A percentile compares a stretch with the other conserved stretches of the same genome.
These are phyloP conservation scores for Trichoderma asperelloides DNA, from an alignment of 495 filamentous ascomycete genomes.

Conservation along the genomic window DNA sequence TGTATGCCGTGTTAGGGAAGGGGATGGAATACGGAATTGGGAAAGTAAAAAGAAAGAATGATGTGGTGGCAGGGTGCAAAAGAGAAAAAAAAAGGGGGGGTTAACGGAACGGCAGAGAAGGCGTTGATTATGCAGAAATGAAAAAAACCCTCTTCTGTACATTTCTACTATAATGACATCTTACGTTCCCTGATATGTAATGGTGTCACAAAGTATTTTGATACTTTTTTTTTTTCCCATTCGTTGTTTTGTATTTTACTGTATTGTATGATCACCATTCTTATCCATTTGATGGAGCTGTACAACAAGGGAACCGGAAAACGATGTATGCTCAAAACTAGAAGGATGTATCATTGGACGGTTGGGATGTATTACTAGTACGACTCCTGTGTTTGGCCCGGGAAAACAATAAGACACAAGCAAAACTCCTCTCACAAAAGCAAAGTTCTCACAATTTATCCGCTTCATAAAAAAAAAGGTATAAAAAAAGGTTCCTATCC, in stretches of 20 bases:
- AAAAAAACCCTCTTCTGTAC: not conserved
- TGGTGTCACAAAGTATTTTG: not conserved
- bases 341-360: not conserved
- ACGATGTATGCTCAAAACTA: not conserved
- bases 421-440: not conserved
- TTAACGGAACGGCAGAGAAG: not conserved
- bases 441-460: not conserved
- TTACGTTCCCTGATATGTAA: not conserved
- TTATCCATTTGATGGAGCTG: not conserved
- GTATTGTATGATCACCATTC: not conserved
- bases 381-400: not conserved
- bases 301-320: not conserved
- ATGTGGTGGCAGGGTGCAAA: not conserved
- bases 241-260: not conserved
- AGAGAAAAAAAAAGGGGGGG: not conserved
- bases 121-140: conserved; percentile 2
- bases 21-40: not conserved
- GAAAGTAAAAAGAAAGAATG: not conserved
- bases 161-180: conserved; percentile 1
- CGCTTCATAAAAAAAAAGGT: not conserved
- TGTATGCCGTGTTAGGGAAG: not conserved
- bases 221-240: not conserved
- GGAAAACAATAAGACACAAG: not conserved
- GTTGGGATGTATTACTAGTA: not conserved
- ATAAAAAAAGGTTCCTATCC: not conserved